Conservation (phyloP, 345 rosid species). For the Balakata baccata region DNA sequence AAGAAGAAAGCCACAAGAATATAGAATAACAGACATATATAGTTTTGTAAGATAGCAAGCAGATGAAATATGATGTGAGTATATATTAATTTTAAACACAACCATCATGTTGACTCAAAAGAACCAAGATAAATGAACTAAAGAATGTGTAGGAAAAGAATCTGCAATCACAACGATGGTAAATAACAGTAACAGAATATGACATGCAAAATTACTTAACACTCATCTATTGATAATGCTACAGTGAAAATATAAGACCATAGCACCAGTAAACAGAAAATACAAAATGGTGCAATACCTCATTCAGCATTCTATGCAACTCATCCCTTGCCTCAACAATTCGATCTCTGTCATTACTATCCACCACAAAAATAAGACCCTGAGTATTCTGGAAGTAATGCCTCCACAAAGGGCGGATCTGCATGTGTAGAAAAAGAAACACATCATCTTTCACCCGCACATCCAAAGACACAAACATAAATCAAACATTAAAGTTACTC, state of each 20-base stretch:
- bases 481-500: neutral
- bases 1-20: neutral
- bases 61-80: too few relatives aligned
- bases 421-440: neutral
- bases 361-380: conserved; percentile 18
- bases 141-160: neutral
- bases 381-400: conserved; percentile 18
- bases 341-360: conserved; percentile 17
- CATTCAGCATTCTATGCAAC: too few relatives aligned
- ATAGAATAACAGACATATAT: neutral
- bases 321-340: neutral
- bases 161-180: neutral
- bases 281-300: neutral
- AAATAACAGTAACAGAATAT: neutral
- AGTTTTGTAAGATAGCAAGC: neutral
- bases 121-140: neutral
- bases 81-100: neutral
- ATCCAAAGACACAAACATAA: neutral
- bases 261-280: neutral
- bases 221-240: too few relatives aligned
- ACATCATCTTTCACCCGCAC: neutral
- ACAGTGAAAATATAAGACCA: neutral
- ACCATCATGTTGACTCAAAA: neutral
- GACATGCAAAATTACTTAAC: neutral
- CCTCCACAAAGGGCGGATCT: neutral